These are phyloP conservation scores for Calonectria pauciramosa DNA, from an alignment of 2,329 filamentous ascomycete species.

Conservation along the genomic window DNA sequence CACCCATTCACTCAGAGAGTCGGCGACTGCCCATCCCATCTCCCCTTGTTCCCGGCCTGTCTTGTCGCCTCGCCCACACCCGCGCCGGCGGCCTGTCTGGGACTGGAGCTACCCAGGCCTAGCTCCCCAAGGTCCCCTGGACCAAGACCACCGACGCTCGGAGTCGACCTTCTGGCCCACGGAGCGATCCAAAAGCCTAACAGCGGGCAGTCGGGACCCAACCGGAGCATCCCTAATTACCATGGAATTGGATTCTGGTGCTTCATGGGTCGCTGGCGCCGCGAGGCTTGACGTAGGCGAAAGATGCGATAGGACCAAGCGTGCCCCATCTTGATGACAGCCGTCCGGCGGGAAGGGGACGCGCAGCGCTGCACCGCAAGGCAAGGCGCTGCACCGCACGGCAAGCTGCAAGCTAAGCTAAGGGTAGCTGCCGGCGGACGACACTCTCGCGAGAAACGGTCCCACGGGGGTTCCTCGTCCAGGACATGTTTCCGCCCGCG, in stretches of 20 bases:
- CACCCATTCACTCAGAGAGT: not conserved
- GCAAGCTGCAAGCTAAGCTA: conserved; percentile 1
- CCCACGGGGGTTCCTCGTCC: not conserved
- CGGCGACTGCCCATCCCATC: not conserved
- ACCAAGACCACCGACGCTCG: conserved; percentile 21
- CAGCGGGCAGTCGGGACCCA: conserved; percentile 33
- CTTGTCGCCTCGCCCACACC: not conserved
- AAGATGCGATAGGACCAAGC: conserved; percentile 4
- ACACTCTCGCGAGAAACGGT: conserved; percentile 8
- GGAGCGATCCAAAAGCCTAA: conserved; percentile 3
- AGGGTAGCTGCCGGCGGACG: conserved; percentile 1
- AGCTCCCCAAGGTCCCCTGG: conserved; percentile 9
- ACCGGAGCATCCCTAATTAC: conserved; percentile 44
- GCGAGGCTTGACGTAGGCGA: not conserved
- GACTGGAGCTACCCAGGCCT: not conserved
- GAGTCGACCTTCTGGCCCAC: conserved; percentile 12
- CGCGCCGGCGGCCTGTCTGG: conserved; percentile 3
- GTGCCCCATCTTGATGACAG: conserved; percentile 7
- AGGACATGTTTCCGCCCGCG: conserved; percentile 17
- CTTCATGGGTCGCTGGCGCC: conserved; percentile 16
- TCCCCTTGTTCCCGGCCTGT: not conserved
- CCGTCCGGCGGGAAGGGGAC: conserved; percentile 2
- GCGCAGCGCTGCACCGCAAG: not conserved
- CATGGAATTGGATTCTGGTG: conserved; percentile 29
- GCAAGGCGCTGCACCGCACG: not conserved